These are phyloP conservation scores for Aspergillus bombycis DNA, from an alignment of 2,329 filamentous ascomycete genomes.

Conservation along the genomic window DNA sequence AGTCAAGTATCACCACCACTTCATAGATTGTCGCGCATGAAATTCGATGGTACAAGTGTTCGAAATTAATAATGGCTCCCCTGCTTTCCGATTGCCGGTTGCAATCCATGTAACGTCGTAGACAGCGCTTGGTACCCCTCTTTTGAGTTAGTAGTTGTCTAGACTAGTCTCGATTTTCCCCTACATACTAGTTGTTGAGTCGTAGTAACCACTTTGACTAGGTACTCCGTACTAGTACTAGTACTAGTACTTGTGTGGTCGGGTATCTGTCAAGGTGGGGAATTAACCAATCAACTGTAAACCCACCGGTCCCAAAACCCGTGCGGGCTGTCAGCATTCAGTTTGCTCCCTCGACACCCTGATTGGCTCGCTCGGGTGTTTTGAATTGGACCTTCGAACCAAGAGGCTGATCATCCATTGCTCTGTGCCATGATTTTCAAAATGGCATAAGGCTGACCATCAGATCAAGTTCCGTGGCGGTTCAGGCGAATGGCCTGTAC, in stretches of 20 bases:
- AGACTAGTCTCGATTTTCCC: no score
- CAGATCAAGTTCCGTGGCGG: not conserved
- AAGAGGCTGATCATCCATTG: conserved; percentile 2
- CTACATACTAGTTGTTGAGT: no score
- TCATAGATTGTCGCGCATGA: not conserved
- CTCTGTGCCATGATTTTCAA: not conserved
- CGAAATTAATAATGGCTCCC: not conserved
- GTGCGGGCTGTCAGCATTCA: conserved; percentile 21
- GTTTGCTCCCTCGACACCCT: conserved; percentile 5
- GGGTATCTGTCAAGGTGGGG: not conserved
- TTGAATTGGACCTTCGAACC: not conserved
- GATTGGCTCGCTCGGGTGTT: conserved; percentile 4
- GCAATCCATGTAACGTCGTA: not conserved
- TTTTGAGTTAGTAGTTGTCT: not conserved
- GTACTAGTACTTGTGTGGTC: not conserved
- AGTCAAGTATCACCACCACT: not conserved
- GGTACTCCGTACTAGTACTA: no score
- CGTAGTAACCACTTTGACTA: no score
- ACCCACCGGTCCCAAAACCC: not conserved
- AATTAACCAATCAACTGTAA: not conserved
- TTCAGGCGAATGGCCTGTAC: not conserved
- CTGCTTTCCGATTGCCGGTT: not conserved
- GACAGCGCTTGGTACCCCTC: not conserved
- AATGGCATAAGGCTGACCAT: conserved; percentile 8
- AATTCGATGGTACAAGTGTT: not conserved